Evolutionary conservation across 2,329 filamentous ascomycete species (phyloP).

Genomic region (Elsinoe batatas): DNA sequence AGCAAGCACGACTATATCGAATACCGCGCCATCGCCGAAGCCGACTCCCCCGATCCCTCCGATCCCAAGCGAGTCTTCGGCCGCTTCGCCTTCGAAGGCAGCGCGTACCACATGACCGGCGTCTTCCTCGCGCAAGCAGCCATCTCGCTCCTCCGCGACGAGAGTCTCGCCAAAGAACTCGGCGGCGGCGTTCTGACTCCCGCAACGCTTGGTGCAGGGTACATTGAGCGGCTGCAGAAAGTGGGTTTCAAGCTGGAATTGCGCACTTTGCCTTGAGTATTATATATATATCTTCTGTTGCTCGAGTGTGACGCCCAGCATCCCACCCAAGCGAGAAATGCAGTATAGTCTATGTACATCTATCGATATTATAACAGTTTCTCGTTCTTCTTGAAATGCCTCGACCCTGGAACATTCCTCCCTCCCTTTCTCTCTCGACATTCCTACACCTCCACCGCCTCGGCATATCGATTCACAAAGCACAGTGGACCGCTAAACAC

Average conservation of each 20-base stretch:
- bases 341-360: not conserved
- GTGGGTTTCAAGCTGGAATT: slow-evolving; percentile 54
- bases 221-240: slow-evolving; percentile 52
- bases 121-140: slow-evolving; percentile 55
- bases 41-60: slow-evolving; percentile 41
- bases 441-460: too few relatives aligned
- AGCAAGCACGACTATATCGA: slow-evolving; percentile 51
- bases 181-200: slow-evolving; percentile 63
- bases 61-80: slow-evolving; percentile 45
- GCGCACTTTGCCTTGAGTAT: slow-evolving; percentile 23
- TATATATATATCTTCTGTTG: not conserved
- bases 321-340: too few relatives aligned
- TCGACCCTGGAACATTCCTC: not conserved
- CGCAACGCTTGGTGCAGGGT: slow-evolving; percentile 58
- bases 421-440: not conserved
- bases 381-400: not conserved
- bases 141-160: slow-evolving; percentile 49
- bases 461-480: too few relatives aligned
- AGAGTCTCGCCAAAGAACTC: slow-evolving; percentile 43
- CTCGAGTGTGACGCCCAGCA: not conserved
- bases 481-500: too few relatives aligned
- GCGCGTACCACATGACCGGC: slow-evolving; percentile 59
- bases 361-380: too few relatives aligned
- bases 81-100: slow-evolving; percentile 48
- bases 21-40: slow-evolving; percentile 54